Base-by-base conservation (phyloP, 2,329 filamentous ascomycete species). In the Monosporascus cannonballus region DNA sequence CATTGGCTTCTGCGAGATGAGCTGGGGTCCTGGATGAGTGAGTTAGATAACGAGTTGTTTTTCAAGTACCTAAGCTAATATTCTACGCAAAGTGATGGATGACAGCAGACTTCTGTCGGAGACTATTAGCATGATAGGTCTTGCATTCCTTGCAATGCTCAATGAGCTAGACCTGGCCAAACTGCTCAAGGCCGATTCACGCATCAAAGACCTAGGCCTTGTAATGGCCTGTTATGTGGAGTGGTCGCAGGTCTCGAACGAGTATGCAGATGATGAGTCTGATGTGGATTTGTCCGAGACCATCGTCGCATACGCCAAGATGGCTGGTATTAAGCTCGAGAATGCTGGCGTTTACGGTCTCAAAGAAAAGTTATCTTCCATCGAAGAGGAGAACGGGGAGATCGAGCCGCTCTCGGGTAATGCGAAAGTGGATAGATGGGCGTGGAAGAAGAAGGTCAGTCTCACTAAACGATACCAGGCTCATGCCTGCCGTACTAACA, bases 371-470 rank as follows among this genome's bases (percentile, higher is more conserved):
- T 24, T 46, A 4, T 8, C 30, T 34, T 34, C 30, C 30, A 34
- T 34, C 17, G 22, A 27, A 46, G 14, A 30, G 15, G 22, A 11
- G 22, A 6, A 39, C 20, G 59, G 51, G 24, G 55, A 37, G n/a
- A 55, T 60, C n/a, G 51, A 56, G 48, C 41, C 56, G n/a, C 49
- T 60, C 34, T 45, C 52, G 18, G 54, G 56, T n/a, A 38, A 36
- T 17, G 49, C 56, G 15, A 60, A 56, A 46, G 44, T 51, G 5
- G 61, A 63, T 25, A 49, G 55, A 39, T 62, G 60, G 59, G 56
- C 52, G 9, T 63, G 59, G 59, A 61, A 58, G 56, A 58, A 56
- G 50, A 54, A 52, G 48, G 59, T 61, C 50, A 50, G 52, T 44
- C 17, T 22, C 8, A 46, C 22, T 7, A 9, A 42, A 20, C 18